Base-by-base conservation (phyloP, 345 rosid genomes). In the Salix koriyanagi region DNA sequence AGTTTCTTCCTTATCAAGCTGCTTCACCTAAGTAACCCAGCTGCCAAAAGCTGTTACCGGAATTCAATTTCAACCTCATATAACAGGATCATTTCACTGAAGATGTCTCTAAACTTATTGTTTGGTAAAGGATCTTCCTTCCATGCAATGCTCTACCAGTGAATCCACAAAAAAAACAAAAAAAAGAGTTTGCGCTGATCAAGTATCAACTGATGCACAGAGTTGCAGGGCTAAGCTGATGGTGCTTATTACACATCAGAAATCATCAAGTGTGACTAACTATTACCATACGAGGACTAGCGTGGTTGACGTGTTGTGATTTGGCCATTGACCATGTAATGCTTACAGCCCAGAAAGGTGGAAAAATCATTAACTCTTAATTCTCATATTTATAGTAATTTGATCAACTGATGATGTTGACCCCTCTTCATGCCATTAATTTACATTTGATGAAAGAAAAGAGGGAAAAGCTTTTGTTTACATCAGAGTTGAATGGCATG, bases 401-500 rank as follows among this genome's bases (percentile, higher is more conserved):
- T 32, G 48, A 67, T 74, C 78, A 74, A 79, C 77, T 30, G 19
- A 23, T 60, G 14, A 16, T 12, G 75, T 74, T 74, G 78, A 28
- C 64, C 66, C 39, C 25, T 46, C 46, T 58, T 67, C n/a, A 1
- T 4, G 46, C 30, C 16, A 4, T 37, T 48, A 32, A 77, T 48
- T 72, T 66, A 28, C 71, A 70, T 66, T 75, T 76, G 76, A 81
- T 13, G 36, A 76, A 75, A 42, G 65, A 46, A 64, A 81, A 72
- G 60, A 16, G 54, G 4, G 7, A 72, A 61, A 73, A 71, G 42
- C 70, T 68, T 74, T 65, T 76, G 23, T 30, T 61, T 36, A 56
- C 79, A 72, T 72, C 61, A 65, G 67, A 70, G 80, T 67, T 69
- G 44, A 73, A 81, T 83, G 84, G 65, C 80, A 48, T 32, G 58